phyloP scores from a whole-genome alignment of 805 yeast species.

The Candida sakaeoensis region DNA sequence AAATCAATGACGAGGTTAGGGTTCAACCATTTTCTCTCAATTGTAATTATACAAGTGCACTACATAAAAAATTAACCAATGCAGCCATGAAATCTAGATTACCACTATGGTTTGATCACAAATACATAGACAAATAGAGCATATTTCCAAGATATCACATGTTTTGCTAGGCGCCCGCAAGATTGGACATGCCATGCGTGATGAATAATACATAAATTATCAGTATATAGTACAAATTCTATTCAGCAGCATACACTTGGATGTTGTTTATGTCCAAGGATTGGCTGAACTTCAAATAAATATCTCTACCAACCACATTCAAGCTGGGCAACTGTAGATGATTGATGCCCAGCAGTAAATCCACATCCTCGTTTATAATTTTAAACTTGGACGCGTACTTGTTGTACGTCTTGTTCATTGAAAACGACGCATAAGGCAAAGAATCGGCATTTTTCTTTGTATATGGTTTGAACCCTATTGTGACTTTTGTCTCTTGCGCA shows the following conservation, averaged over 20 bases:
- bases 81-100: background rate
- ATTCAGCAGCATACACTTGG: background rate
- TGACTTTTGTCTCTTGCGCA: background rate
- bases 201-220: too few relatives aligned
- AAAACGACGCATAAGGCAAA: conserved; percentile 10
- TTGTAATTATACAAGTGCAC: background rate
- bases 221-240: too few relatives aligned
- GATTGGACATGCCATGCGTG: too few relatives aligned
- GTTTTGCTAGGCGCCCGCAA: too few relatives aligned
- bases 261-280: background rate
- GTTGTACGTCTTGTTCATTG: conserved; percentile 3
- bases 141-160: too few relatives aligned
- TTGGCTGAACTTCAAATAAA: conserved; percentile 16
- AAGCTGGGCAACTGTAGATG: conserved; percentile 30
- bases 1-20: conserved; percentile 1
- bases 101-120: background rate
- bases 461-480: conserved; percentile 10
- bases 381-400: conserved; percentile 8
- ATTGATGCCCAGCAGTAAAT: conserved; percentile 9
- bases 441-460: conserved; percentile 2
- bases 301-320: conserved; percentile 29
- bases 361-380: background rate
- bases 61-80: conserved; percentile 5
- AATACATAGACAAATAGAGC: background rate
- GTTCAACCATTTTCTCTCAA: background rate